These are phyloP conservation scores for Rhytidiadelphus loreus DNA, from an alignment of 225 moss, liverwort and hornwort genomes.

Conservation along the genomic window DNA sequence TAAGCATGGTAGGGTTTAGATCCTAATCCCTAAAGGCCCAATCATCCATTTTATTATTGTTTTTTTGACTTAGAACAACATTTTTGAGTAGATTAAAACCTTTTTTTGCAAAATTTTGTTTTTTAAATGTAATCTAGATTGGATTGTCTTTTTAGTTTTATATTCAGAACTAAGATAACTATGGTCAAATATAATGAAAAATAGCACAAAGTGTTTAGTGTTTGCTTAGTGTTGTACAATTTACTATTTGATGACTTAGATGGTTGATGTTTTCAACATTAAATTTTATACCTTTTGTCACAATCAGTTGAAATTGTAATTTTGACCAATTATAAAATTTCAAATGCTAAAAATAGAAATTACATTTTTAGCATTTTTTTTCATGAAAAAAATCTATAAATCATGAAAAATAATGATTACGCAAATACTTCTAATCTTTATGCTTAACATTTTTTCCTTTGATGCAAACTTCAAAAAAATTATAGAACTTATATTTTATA, in stretches of 20 bases:
- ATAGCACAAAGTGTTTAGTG: rapidly evolving
- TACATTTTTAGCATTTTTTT: not conserved
- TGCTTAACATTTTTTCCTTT: not conserved
- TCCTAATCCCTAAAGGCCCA: not conserved
- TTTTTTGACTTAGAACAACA: not conserved
- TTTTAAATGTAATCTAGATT: not conserved
- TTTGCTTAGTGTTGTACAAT: not conserved
- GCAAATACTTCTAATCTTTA: not conserved
- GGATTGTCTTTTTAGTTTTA: not conserved
- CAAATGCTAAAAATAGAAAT: not conserved
- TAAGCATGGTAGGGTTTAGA: not conserved
- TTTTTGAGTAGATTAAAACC: rapidly evolving
- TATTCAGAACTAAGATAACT: not conserved
- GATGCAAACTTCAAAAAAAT: not conserved
- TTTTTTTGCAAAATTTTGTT: no score
- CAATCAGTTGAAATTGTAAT: not conserved
- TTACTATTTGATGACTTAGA: not conserved
- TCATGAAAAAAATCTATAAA: not conserved
- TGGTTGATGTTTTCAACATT: not conserved
- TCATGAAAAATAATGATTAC: not conserved
- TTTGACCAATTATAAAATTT: no score
- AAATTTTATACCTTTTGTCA: not conserved
- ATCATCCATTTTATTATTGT: not conserved
- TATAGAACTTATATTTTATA: not conserved
- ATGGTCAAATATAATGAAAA: not conserved